Conservation (phyloP, 2,329 filamentous ascomycete genomes). For the Cladobotryum mycophilum region DNA sequence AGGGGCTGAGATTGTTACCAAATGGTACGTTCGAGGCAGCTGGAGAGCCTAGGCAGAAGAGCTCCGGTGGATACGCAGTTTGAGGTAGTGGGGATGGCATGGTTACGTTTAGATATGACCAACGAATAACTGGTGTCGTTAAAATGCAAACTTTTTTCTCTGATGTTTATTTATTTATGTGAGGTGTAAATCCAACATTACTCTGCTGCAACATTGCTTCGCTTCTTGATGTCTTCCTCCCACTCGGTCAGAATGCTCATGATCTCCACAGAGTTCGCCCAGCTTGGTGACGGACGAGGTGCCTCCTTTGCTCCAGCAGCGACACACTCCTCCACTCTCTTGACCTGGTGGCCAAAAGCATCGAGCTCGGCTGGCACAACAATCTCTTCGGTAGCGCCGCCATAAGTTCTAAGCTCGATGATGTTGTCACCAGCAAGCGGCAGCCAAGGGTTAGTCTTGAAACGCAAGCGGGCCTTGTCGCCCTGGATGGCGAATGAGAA, state of each 20-base stretch:
- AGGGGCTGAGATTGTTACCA: slow-evolving; percentile 58
- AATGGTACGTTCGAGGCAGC: slow-evolving; percentile 72
- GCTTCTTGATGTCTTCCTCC: slow-evolving; percentile 15
- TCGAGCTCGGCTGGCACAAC: slow-evolving; percentile 16
- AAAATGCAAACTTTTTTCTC: no score
- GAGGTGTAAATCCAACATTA: not conserved
- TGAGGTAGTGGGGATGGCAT: slow-evolving; percentile 19
- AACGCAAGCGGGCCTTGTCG: slow-evolving; percentile 18
- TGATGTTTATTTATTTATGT: not conserved
- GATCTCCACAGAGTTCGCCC: slow-evolving; percentile 20
- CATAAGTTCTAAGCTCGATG: slow-evolving; percentile 19
- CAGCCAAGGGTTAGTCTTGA: slow-evolving; percentile 24
- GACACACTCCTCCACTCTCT: slow-evolving; percentile 19
- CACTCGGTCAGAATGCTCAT: slow-evolving; percentile 22
- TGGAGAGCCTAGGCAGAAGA: slow-evolving; percentile 71
- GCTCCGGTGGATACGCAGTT: slow-evolving; percentile 60
- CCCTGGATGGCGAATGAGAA: slow-evolving; percentile 20
- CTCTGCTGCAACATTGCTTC: not conserved
- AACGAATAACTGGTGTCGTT: not conserved
- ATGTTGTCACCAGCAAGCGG: slow-evolving; percentile 19
- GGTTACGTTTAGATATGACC: not conserved
- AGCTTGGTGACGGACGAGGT: slow-evolving; percentile 18
- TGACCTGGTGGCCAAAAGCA: slow-evolving; percentile 21
- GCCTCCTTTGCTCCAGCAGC: slow-evolving; percentile 15
- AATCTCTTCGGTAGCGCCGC: slow-evolving; percentile 15